Evolutionary conservation across 495 filamentous ascomycete genomes (phyloP).

Genomic region (Daldinia bambusicola): DNA sequence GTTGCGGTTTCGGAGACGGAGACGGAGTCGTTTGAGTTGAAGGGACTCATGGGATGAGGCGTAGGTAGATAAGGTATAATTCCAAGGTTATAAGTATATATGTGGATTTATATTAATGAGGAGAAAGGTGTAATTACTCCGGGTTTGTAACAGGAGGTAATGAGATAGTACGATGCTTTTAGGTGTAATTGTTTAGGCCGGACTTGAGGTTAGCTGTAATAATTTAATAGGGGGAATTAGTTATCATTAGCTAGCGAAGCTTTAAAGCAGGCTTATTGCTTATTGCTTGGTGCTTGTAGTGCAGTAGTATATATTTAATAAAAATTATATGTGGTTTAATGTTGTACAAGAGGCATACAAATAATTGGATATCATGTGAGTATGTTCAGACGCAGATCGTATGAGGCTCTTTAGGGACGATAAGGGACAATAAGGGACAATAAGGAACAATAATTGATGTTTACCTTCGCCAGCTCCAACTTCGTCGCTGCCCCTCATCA

Average conservation of each 20-base stretch:
- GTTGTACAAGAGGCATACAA: background rate
- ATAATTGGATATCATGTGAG: constrained; percentile 11
- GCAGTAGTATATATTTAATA: background rate
- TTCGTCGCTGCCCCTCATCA: constrained; percentile 15
- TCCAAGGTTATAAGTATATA: background rate
- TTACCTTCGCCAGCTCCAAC: constrained; percentile 17
- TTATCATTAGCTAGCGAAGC: background rate
- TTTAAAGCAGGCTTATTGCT: background rate
- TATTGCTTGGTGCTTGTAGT: background rate
- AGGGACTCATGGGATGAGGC: constrained; percentile 22
- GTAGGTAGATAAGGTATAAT: background rate
- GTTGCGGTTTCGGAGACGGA: constrained; percentile 13
- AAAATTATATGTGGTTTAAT: background rate
- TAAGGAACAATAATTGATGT: too few species aligned
- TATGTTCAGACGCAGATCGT: background rate
- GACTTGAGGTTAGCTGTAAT: background rate
- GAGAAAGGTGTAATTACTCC: background rate
- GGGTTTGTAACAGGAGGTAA: background rate
- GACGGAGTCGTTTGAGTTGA: background rate
- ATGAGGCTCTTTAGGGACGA: constrained; percentile 1
- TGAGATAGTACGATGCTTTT: background rate
- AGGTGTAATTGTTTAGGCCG: constrained; percentile 2
- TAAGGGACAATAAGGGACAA: constrained; percentile 1
- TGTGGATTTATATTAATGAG: background rate
- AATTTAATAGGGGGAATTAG: background rate